These are phyloP conservation scores for Cyclocybe cylindracea DNA, from an alignment of 768 basidiomycete genomes.

Conservation along the genomic window DNA sequence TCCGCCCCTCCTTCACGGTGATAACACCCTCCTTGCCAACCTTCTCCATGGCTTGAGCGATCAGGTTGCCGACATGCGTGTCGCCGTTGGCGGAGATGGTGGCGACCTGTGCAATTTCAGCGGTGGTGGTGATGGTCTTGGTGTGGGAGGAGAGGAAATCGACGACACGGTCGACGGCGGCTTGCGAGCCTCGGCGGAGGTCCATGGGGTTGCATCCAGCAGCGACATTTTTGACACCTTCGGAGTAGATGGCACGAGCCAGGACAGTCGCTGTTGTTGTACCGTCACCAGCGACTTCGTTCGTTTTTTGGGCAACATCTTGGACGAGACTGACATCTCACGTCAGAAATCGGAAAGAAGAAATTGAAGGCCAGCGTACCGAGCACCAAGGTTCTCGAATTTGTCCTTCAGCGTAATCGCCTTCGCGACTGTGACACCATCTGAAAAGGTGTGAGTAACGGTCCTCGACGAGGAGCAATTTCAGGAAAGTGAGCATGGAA, in stretches of 20 bases:
- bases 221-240: constrained; percentile 97
- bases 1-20: constrained; percentile 97
- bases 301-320: constrained; percentile 94
- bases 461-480: not conserved
- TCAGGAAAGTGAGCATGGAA: not conserved
- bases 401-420: constrained; percentile 92
- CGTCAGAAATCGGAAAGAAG: not conserved
- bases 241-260: constrained; percentile 93
- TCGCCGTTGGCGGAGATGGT: constrained; percentile 88
- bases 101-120: constrained; percentile 96
- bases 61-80: constrained; percentile 87
- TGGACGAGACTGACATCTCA: constrained; percentile 68
- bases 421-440: constrained; percentile 98
- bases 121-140: constrained; percentile 90
- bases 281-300: constrained; percentile 95
- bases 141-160: constrained; percentile 84
- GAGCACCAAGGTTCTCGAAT: constrained; percentile 98
- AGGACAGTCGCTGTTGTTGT: constrained; percentile 97
- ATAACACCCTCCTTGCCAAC: constrained; percentile 99
- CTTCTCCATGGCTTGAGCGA: constrained; percentile 99
- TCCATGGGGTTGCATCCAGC: constrained; percentile 99
- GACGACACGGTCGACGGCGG: constrained; percentile 92
- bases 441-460: constrained; percentile 34
- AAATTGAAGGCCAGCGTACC: constrained; percentile 49
- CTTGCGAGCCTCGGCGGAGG: constrained; percentile 92